Evolutionary conservation across 2,329 filamentous ascomycete species (phyloP), one percentile per base, ranked within the genome.

Genomic region (Colletotrichum shisoi): DNA sequence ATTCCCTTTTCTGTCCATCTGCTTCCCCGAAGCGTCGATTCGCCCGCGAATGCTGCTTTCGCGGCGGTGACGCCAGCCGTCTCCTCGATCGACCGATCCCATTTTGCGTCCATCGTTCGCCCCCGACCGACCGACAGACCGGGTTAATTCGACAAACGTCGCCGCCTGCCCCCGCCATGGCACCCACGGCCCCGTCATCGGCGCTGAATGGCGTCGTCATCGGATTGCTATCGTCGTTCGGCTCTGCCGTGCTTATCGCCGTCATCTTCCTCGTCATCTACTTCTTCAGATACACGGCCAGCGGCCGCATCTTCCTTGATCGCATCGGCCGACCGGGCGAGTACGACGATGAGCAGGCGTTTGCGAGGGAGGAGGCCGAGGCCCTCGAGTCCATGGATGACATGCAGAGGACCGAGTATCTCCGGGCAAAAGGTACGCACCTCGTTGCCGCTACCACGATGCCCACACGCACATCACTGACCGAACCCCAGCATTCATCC

Each of bases 311-410:
- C 75, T 87, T 98, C 70, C 86, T 99, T 72, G 95, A 99, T 81
- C 89, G 94, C 71, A 90, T 99, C 77, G 93, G 93, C 52, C 86
- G 94, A 68, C 95, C 95, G 0, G 95, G 95, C 73, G 95, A 98
- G 80, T 99, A 93, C 78, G 95, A 99, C 77, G 95, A 99, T 80
- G 95, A 98, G 78, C 94, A 98, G 80, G 92, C 93, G 12, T 97
- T 97, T 81, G 85, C 89, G 71, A 89, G 92, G 75, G 95, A 98
- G 78, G 95, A 99, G 86, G 93, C 92, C 42, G 93, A 97, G 79
- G 95, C 95, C 66, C 81, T 99, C 77, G 94, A 96, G 82, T 86
- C 87, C 65, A 99, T 99, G 95, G 94, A 97, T 76, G 95, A 98
- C 73, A 84, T 97, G 79, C 88, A 94, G 75, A 84, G 92, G 76